phyloP scores from a whole-genome alignment of 1,284 basidiomycete genomes.

The Ceratobasidium sp. region DNA sequence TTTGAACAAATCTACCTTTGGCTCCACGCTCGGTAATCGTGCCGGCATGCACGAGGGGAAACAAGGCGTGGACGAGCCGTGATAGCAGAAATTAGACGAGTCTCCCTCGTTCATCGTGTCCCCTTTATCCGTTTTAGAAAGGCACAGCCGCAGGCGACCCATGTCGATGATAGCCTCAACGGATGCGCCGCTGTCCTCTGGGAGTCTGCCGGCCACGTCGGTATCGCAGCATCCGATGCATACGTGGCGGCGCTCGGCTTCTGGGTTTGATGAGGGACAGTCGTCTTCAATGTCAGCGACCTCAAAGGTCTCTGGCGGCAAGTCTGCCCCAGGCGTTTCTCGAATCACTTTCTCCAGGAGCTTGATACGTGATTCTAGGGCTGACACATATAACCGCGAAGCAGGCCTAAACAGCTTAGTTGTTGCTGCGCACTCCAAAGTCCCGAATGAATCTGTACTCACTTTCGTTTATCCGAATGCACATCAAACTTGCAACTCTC shows the following conservation, averaged over 20 bases:
- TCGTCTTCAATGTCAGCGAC: not conserved
- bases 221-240: not conserved
- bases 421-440: too few species aligned
- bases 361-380: constrained; percentile 27
- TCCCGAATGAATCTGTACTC: not conserved
- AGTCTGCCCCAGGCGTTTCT: not conserved
- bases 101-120: constrained; percentile 17
- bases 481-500: constrained; percentile 18
- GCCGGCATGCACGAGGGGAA: not conserved
- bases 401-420: not conserved
- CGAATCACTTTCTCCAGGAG: constrained; percentile 17
- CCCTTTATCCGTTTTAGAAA: not conserved
- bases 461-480: constrained; percentile 33
- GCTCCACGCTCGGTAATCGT: not conserved
- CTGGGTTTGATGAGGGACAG: not conserved
- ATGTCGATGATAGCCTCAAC: constrained; percentile 28
- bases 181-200: constrained; percentile 32
- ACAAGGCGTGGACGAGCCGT: constrained; percentile 11
- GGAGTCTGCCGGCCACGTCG: not conserved
- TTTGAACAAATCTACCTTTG: not conserved
- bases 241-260: not conserved
- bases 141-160: constrained; percentile 7
- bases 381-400: constrained; percentile 17
- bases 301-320: not conserved
- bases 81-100: constrained; percentile 16